These are phyloP conservation scores for Chenopodium formosanum DNA, from an alignment of 148 eudicot species.

Conservation along the genomic window DNA sequence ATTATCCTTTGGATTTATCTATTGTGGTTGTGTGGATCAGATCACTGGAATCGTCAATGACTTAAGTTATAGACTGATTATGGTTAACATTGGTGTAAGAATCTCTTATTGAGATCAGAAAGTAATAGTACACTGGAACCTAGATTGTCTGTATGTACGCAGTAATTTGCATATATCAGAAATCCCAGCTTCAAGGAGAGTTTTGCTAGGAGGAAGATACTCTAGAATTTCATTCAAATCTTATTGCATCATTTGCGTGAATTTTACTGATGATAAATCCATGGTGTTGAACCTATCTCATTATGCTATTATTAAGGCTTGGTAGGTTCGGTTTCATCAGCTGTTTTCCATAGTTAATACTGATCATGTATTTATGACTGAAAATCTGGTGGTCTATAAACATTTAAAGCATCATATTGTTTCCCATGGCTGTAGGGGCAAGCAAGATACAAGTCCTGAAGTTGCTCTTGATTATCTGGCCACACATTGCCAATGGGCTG, in stretches of 20 bases:
- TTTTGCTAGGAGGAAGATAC: background rate
- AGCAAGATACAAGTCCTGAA: constrained; percentile 57
- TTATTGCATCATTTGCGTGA: background rate
- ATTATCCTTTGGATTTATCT: background rate
- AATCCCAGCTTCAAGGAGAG: background rate
- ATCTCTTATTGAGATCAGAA: too few relatives aligned
- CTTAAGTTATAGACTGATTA: too few relatives aligned
- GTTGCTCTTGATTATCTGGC: constrained; percentile 79
- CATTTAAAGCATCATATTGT: background rate
- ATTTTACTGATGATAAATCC: background rate
- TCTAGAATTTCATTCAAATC: background rate
- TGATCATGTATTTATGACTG: background rate
- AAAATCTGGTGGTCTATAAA: background rate
- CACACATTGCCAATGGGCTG: constrained; percentile 86
- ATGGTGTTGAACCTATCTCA: background rate
- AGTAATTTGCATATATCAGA: too few relatives aligned
- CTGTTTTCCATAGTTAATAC: background rate
- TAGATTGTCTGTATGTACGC: too few relatives aligned
- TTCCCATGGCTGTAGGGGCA: constrained; percentile 46
- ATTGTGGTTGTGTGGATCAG: background rate
- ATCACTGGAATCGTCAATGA: too few relatives aligned
- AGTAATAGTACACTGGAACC: too few relatives aligned
- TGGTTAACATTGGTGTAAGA: too few relatives aligned
- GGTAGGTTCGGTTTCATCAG: background rate
- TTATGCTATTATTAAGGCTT: background rate